phyloP scores from a whole-genome alignment of 768 basidiomycete genomes.

The Tricholomella constricta region DNA sequence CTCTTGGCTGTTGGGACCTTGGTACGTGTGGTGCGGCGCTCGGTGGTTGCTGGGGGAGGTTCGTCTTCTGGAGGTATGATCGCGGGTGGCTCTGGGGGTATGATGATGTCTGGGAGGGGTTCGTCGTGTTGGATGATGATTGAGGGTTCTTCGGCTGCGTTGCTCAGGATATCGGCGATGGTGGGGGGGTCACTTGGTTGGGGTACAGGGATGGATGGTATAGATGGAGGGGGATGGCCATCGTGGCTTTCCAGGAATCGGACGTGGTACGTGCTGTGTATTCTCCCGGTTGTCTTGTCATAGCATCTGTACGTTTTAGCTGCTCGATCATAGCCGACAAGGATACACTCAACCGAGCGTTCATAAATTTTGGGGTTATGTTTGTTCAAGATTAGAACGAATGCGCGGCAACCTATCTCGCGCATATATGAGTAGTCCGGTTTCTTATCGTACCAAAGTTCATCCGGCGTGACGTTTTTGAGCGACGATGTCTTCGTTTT shows the following conservation, averaged over 20 bases:
- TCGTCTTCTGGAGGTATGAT: too few species aligned
- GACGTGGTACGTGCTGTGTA: slow-evolving; percentile 24
- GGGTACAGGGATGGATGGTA: neutral
- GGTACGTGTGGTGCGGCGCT: too few species aligned
- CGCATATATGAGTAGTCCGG: slow-evolving; percentile 30
- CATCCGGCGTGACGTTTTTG: slow-evolving; percentile 19
- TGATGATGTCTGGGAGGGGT: too few species aligned
- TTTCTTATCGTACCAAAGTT: slow-evolving; percentile 15
- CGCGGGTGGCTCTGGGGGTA: too few species aligned
- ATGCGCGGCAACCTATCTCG: slow-evolving; percentile 35
- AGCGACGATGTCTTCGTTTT: slow-evolving; percentile 1
- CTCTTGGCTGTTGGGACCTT: too few species aligned
- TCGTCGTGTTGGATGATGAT: too few species aligned
- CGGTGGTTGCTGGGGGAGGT: too few species aligned
- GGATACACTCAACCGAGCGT: slow-evolving; percentile 32
- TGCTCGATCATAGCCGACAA: slow-evolving; percentile 35
- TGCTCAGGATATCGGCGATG: neutral
- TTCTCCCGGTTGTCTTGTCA: slow-evolving; percentile 15
- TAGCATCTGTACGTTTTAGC: slow-evolving; percentile 36
- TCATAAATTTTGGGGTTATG: slow-evolving; percentile 26
- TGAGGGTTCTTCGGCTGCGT: too few species aligned
- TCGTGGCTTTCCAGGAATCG: slow-evolving; percentile 25
- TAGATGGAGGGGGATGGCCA: neutral
- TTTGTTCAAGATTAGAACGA: slow-evolving; percentile 33
- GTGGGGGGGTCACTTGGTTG: neutral